Evolutionary conservation across 352 stramenopile species (phyloP), one percentile per base, ranked within the genome.

Genomic region (Phytophthora cactorum): DNA sequence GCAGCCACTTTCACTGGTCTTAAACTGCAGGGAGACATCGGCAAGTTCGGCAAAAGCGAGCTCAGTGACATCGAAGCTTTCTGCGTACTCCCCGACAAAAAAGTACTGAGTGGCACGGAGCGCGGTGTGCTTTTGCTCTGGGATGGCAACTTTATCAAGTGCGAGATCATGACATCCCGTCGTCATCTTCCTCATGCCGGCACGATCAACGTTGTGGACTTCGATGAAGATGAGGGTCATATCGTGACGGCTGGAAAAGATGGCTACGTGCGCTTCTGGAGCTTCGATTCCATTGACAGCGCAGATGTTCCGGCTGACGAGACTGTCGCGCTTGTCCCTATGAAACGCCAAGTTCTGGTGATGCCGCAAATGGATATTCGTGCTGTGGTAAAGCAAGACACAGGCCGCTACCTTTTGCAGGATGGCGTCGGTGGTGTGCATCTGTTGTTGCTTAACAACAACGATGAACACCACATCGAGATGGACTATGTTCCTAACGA

Each of bases 81-180:
- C 64, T 97, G 88, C 50, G 91, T 97, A 34, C 72, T 98, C n/a
- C 96, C 94, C 3, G 93, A 98, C 63, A 96, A 96, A 46, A 98
- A 98, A 68, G 92, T 96, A 47, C 77, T 98, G n/a, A 96, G 85
- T 36, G 89, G 88, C 1, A 96, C 87, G 0, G 92, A 98, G 61
- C 80, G 80, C 14, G 92, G 92, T 17, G 79, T 90, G 36, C 68
- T 98, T 31, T 66, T 98, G 31, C 73, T 98, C 10, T 98, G 96
- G 96, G 96, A 98, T 47, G 96, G 94, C 9, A 93, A 98, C 66
- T 98, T 98, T 59, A 98, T 98, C 67, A 98, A 98, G 80, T 98
- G 89, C 58, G 88, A 96, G 58, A 79, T 98, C 47, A 63, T 89
- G 17, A 91, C 83, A 15, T 83, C 77, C 2, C 84, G 82, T 2